Evolutionary conservation across 1,284 basidiomycete genomes (phyloP), one percentile per base, ranked within the genome.

Genomic region (Trichosporon coremiiforme): DNA sequence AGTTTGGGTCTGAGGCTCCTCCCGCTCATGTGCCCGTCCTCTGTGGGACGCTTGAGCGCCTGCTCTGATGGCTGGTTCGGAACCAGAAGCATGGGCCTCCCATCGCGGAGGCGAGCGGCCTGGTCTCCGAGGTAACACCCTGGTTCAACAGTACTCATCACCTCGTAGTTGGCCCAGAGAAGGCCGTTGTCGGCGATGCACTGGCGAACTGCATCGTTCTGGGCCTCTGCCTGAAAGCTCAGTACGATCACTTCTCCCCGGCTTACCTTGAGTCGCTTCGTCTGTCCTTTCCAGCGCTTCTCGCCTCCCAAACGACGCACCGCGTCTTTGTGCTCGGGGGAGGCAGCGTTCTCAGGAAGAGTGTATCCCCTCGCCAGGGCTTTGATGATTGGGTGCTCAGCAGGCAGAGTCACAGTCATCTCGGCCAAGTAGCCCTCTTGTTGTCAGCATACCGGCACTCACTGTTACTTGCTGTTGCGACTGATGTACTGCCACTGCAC

Each of bases 401-500:
- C 75, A 2, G 80, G 74, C 9, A 81, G 73, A 10, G 74, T 71
- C 6, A 81, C 69, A 0, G 77, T 78, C 29, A 81, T 60, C 50
- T 70, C 69, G 33, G 78, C 78, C 0, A 72, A 62, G 36, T 64
- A 68, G 2, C 31, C 65, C 10, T 69, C 69, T 33, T n/a, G 50
- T 22, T 55, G 63, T 68, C 17, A 64, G 50, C 17, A 4, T 15
- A 15, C 5, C 6, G 67, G 69, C 64, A 13, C 25, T 29, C 15
- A 7, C 7, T 10, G 7, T 29, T 13, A 53, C n/a, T 17, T 15
- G 55, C 66, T 35, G 45, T 5, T 25, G 13, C 22, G 62, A 45
- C 73, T 62, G 70, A 65, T 75, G 64, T 76, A 80, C 33, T 73
- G 69, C 79, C 79, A 80, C 65, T 75, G 74, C 35, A 80, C 66